Evolutionary conservation across 768 basidiomycete species (phyloP).

Genomic region (Infundibulicybe gibba): DNA sequence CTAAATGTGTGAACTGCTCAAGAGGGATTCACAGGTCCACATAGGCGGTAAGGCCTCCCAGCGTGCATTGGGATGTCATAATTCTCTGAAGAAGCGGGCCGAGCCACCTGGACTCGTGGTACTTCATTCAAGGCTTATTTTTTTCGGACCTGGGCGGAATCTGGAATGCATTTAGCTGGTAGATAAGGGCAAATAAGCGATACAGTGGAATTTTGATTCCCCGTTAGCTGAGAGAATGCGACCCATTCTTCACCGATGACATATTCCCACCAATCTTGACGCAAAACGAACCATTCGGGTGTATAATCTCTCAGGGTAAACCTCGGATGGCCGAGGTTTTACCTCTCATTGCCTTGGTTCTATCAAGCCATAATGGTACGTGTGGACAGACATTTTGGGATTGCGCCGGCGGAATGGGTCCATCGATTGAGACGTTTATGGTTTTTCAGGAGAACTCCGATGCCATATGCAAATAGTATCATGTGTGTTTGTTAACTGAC

Average conservation of each 20-base stretch:
- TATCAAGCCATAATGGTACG: too few relatives aligned
- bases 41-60: slow-evolving; percentile 5
- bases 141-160: too few relatives aligned
- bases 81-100: background rate
- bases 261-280: slow-evolving; percentile 1
- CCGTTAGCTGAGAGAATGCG: background rate
- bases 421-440: too few relatives aligned
- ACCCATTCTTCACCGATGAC: background rate
- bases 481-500: too few relatives aligned
- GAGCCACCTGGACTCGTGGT: background rate
- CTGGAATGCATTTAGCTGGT: too few relatives aligned
- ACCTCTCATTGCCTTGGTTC: slow-evolving; percentile 4
- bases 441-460: too few relatives aligned
- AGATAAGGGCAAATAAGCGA: too few relatives aligned
- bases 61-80: background rate
- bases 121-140: too few relatives aligned
- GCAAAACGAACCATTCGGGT: slow-evolving; percentile 5
- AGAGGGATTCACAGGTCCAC: background rate
- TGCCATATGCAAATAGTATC: too few relatives aligned
- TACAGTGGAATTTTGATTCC: too few relatives aligned
- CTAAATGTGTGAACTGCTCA: slow-evolving; percentile 11
- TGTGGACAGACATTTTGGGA: too few relatives aligned
- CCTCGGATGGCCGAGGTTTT: slow-evolving; percentile 27
- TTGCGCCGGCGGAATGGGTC: too few relatives aligned
- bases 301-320: slow-evolving; percentile 15